Percentiles rank a stretch among this genome's conserved stretches.
Evolutionary conservation across 163 green algal species (phyloP).

Genomic region (Chlorella variabilis): DNA sequence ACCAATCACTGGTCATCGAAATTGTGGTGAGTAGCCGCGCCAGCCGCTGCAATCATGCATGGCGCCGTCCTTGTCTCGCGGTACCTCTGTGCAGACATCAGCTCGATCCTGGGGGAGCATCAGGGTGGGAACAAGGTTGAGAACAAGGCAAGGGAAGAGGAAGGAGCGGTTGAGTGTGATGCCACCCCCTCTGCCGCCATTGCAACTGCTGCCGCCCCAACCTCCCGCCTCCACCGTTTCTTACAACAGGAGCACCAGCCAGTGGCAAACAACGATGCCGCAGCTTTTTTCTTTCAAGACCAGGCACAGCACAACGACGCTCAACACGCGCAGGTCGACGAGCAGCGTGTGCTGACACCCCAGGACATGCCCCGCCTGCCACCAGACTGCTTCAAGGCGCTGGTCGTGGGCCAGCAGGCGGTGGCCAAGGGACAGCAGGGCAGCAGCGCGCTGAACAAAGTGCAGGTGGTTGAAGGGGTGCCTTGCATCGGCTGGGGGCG

Average conservation of each 20-base stretch:
- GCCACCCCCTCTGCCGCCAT: too few relatives aligned
- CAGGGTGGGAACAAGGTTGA: too few relatives aligned
- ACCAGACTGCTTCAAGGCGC: background rate
- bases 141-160: too few relatives aligned
- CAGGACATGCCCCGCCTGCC: constrained; percentile 32
- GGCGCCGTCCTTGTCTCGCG: too few relatives aligned
- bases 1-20: constrained; percentile 64
- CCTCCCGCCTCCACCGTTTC: too few relatives aligned
- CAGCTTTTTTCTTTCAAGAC: constrained; percentile 55
- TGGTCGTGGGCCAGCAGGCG: constrained; percentile 34
- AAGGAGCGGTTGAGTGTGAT: too few relatives aligned
- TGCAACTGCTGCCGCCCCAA: background rate
- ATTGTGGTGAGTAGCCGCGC: constrained; percentile 49
- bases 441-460: constrained; percentile 41
- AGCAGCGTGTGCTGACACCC: background rate
- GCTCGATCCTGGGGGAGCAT: too few relatives aligned
- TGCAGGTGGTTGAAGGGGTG: constrained; percentile 43
- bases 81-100: too few relatives aligned
- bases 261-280: constrained; percentile 30
- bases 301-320: constrained; percentile 51
- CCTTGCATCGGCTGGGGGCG: too few relatives aligned
- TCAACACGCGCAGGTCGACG: constrained; percentile 22
- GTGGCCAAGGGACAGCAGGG: constrained; percentile 48
- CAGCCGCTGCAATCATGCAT: background rate
- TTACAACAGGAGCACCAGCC: constrained; percentile 51